Evolutionary conservation across 2,329 filamentous ascomycete genomes (phyloP), one percentile per base, ranked within the genome.

Genomic region (Hypoxylon sp.): DNA sequence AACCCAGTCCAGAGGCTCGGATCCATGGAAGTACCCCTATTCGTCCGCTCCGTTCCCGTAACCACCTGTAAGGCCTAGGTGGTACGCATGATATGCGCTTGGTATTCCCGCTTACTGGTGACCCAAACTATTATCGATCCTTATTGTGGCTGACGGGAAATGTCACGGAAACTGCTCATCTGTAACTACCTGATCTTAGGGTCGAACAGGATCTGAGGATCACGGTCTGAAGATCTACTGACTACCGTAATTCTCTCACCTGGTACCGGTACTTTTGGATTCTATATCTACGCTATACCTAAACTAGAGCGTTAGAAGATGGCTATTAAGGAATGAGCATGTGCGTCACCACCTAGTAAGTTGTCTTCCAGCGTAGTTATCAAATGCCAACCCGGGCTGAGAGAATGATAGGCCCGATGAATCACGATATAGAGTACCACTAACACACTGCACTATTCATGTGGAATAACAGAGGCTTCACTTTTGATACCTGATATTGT

Each of bases 1-100:
- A 27, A 58, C 42, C 58, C 58, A 20, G 11, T 22, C 66, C 62
- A 60, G 58, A 40, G 58, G 42, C 10, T 33, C 50, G 66, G 66
- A 55, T 22, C 30, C 44, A n/a, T 27, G 40, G 50, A 46, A 33
- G 2, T 6, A 48, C 14, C 33, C 33, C 57, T 55, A 69, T 66
- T 66, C 17, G 57, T 22, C 35, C 30, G 13, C 44, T 27, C 31
- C 22, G 46, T 37, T 33, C 35, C n/a, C 10, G 27, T 44, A 25
- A 35, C 35, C 44, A 31, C 51, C 35, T 20, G n/a, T 6, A n/a
- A 17, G 22, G 30, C 53, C 25, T 13, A 22, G 33, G n/a, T 10
- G 37, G 37, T 37, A 54, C 31, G 14, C 40, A 50, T 62, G 35
- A 44, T 30, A 62, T 27, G 44, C 50, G 30, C 20, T n/a, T n/a